Evolutionary conservation across 1,284 basidiomycete genomes (phyloP), one percentile per base, ranked within the genome.

Genomic region (Cystobasidiaceae sp.): DNA sequence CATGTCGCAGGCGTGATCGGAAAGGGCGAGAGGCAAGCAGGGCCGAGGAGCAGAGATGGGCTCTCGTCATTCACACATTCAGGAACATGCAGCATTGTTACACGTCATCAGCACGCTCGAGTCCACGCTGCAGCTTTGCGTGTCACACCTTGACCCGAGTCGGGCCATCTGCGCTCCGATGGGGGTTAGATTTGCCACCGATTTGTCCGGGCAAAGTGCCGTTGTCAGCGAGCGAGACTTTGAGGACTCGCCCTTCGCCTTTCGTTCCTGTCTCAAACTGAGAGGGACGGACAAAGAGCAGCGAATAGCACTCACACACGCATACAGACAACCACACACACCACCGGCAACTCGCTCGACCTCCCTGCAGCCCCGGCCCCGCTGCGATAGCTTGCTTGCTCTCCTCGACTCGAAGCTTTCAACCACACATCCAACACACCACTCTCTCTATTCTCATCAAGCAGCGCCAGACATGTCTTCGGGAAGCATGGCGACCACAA

Each of bases 401-500:
- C n/a, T n/a, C n/a, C n/a, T n/a, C n/a, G n/a, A n/a, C n/a, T n/a
- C n/a, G n/a, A n/a, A n/a, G n/a, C n/a, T n/a, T n/a, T n/a, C n/a
- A n/a, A n/a, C n/a, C n/a, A n/a, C n/a, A n/a, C n/a, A 15, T 11
- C 27, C 19, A n/a, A 37, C 33, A 37, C 45, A 17, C 23, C n/a
- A 17, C 4, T 41, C 21, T 39, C 25, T 19, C 30, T 39, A 27
- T 34, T 32, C 21, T 15, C 54, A 58, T 19, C 46, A 44, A 17
- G 32, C 34, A 21, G n/a, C n/a, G 21, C 25, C 43, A n/a, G n/a
- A n/a, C 58, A 50, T 51, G 58, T 43, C 58, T n/a, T 32, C 58
- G n/a, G n/a, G n/a, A n/a, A n/a, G n/a, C 32, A 63, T 64, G 50
- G 27, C 66, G 15, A 63, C 62, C 28, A 50, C 60, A 34, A 51